A percentile compares a stretch with the other conserved stretches of the same genome.
Evolutionary conservation across 2,329 filamentous ascomycete genomes (phyloP).

Genomic region (Monilinia vaccinii-corymbosi): DNA sequence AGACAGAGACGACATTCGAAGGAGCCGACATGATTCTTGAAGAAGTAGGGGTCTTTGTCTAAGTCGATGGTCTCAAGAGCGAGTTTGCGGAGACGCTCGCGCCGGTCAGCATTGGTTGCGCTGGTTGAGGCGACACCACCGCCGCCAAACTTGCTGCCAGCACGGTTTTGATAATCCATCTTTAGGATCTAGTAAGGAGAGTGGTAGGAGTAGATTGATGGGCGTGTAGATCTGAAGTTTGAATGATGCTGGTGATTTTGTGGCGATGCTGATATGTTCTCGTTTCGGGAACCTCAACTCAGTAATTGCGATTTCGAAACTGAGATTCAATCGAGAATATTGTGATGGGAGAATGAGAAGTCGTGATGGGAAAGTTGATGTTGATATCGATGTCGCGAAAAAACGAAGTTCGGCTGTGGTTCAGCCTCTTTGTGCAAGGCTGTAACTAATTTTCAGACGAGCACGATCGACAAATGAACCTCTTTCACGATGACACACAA

Average conservation of each 20-base stretch:
- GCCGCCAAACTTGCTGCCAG: conserved; percentile 94
- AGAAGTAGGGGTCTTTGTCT: conserved; percentile 99
- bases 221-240: not conserved
- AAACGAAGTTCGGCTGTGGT: conserved; percentile 15
- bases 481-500: conserved; percentile 14
- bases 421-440: conserved; percentile 21
- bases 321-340: not conserved
- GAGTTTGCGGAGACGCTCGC: conserved; percentile 94
- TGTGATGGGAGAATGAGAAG: not conserved
- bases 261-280: not conserved
- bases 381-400: conserved; percentile 10
- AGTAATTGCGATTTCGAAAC: not conserved
- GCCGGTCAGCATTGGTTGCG: conserved; percentile 91
- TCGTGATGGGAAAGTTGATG: conserved; percentile 3
- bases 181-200: not conserved
- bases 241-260: not conserved
- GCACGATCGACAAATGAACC: conserved; percentile 14
- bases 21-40: conserved; percentile 97
- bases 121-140: conserved; percentile 91
- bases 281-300: too few species aligned
- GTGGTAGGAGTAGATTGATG: not conserved
- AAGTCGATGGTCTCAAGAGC: conserved; percentile 98
- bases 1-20: conserved; percentile 97
- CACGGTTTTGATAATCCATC: conserved; percentile 81
- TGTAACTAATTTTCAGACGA: conserved; percentile 4